These are phyloP conservation scores for Pyrenophora tritici-repentis DNA, from an alignment of 2,329 filamentous ascomycete genomes.

Conservation along the genomic window DNA sequence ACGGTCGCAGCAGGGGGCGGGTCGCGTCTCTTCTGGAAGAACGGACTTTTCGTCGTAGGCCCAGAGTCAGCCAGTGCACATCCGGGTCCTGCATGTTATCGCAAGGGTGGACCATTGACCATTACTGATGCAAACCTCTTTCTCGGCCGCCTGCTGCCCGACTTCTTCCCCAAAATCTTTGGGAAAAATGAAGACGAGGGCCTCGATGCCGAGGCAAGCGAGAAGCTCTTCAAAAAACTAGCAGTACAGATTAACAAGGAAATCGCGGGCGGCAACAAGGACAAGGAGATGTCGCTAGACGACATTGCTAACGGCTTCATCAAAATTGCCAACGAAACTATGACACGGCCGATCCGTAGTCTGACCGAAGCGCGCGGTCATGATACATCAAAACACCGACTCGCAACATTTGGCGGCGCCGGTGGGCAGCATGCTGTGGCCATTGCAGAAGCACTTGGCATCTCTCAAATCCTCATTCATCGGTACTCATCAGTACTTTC, in stretches of 20 bases:
- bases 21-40: slow-evolving; percentile 82
- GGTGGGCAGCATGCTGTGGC: slow-evolving; percentile 92
- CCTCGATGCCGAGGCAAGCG: slow-evolving; percentile 75
- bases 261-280: slow-evolving; percentile 62
- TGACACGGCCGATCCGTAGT: slow-evolving; percentile 87
- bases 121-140: slow-evolving; percentile 94
- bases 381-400: slow-evolving; percentile 85
- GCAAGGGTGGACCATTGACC: slow-evolving; percentile 84
- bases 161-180: slow-evolving; percentile 96
- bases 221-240: slow-evolving; percentile 74
- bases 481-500: slow-evolving; percentile 87
- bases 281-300: slow-evolving; percentile 72
- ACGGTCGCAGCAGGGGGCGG: slow-evolving; percentile 91
- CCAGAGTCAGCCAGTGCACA: slow-evolving; percentile 89
- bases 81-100: slow-evolving; percentile 87
- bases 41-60: slow-evolving; percentile 87
- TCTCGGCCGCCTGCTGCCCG: slow-evolving; percentile 80
- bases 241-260: slow-evolving; percentile 79
- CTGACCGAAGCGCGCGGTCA: slow-evolving; percentile 92
- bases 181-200: slow-evolving; percentile 85
- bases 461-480: slow-evolving; percentile 83
- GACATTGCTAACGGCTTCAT: slow-evolving; percentile 90
- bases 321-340: slow-evolving; percentile 87
- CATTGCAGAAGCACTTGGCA: slow-evolving; percentile 82
- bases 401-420: slow-evolving; percentile 90